Percentiles rank a stretch among this genome's conserved stretches.
Conservation (phyloP, 495 filamentous ascomycete genomes). For the Penicillium malachiteum region DNA sequence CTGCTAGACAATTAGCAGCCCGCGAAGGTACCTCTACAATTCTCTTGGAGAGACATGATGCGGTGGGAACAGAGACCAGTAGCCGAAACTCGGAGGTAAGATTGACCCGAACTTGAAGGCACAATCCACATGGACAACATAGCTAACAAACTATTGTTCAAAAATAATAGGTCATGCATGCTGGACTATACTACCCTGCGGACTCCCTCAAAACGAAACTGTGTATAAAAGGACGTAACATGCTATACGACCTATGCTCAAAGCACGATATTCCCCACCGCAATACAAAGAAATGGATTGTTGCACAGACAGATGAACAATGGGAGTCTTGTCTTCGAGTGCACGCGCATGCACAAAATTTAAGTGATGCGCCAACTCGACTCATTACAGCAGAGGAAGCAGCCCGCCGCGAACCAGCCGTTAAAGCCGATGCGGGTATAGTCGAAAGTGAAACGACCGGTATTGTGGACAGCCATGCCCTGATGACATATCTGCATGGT, state of each 20-base stretch:
- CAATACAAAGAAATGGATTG: conserved; percentile 89
- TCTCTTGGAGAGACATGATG: conserved; percentile 76
- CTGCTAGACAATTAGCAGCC: conserved; percentile 72
- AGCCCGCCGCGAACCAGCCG: conserved; percentile 64
- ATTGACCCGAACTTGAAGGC: background rate
- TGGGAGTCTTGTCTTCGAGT: conserved; percentile 63
- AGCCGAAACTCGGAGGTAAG: conserved; percentile 85
- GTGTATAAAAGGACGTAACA: conserved; percentile 71
- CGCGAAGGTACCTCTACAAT: conserved; percentile 66
- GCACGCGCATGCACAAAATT: conserved; percentile 61
- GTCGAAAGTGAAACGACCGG: conserved; percentile 83
- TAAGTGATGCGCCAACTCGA: conserved; percentile 68
- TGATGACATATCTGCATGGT: conserved; percentile 78
- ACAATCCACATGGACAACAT: background rate
- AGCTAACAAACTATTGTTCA: conserved; percentile 21
- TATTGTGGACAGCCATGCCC: conserved; percentile 82
- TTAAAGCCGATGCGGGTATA: conserved; percentile 66
- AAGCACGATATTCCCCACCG: conserved; percentile 64
- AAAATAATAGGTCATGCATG: conserved; percentile 98
- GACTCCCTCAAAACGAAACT: conserved; percentile 76
- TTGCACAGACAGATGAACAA: conserved; percentile 76
- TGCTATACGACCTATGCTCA: conserved; percentile 78
- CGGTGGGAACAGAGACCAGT: conserved; percentile 85
- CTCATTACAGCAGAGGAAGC: conserved; percentile 65
- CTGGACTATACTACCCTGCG: conserved; percentile 86